Percentiles rank a stretch among this genome's conserved stretches.
Evolutionary conservation across 768 basidiomycete species (phyloP).

Genomic region (Leccinum rimulosum): DNA sequence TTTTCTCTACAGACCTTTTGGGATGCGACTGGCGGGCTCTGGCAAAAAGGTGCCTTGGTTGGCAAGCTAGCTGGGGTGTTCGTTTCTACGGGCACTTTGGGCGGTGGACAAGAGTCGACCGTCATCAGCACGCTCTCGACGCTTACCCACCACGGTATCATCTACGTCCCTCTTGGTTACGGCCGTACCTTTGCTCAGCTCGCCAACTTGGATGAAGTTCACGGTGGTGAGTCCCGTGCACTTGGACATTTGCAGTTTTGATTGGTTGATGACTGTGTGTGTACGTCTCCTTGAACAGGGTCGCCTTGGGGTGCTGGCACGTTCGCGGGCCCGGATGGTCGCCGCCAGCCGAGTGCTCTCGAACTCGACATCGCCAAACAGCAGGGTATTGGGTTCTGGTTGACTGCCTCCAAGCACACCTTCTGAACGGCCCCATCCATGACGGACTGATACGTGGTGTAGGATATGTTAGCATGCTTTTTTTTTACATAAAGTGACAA

Average conservation of each 20-base stretch:
- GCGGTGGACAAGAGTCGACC: slow-evolving; percentile 76
- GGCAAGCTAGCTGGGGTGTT: slow-evolving; percentile 81
- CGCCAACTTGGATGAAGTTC: slow-evolving; percentile 46
- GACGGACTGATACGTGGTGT: background rate
- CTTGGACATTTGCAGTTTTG: too few relatives aligned
- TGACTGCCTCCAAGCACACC: slow-evolving; percentile 41
- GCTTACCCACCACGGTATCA: slow-evolving; percentile 69
- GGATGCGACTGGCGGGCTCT: slow-evolving; percentile 70
- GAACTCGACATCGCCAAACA: slow-evolving; percentile 51
- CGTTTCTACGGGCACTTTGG: slow-evolving; percentile 64
- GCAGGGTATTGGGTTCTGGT: slow-evolving; percentile 55
- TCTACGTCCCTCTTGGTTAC: slow-evolving; percentile 73
- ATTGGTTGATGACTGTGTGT: background rate
- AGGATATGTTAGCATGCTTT: background rate
- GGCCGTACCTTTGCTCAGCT: slow-evolving; percentile 42
- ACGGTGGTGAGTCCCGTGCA: slow-evolving; percentile 47
- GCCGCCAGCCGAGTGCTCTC: slow-evolving; percentile 45
- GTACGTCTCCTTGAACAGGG: slow-evolving; percentile 36
- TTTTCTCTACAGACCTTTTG: slow-evolving; percentile 55
- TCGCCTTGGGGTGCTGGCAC: slow-evolving; percentile 81
- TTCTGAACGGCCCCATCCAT: slow-evolving; percentile 10
- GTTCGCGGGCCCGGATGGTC: slow-evolving; percentile 44
- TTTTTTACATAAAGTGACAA: background rate
- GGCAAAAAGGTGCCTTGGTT: slow-evolving; percentile 54
- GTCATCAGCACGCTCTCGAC: slow-evolving; percentile 51